Conservation (phyloP, 345 rosid species). For the Balakata baccata region DNA sequence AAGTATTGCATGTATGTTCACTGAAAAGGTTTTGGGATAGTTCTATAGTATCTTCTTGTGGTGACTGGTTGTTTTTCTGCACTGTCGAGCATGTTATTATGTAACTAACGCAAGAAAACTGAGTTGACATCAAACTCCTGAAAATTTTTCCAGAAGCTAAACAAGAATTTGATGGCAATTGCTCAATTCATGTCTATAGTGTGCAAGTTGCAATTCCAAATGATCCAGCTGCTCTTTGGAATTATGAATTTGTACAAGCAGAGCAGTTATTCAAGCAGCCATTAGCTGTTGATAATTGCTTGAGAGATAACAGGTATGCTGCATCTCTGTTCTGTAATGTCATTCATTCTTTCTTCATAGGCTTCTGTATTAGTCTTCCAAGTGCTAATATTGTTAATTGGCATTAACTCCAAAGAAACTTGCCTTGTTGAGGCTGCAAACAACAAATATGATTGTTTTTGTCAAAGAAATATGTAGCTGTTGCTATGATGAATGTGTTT, state of each 20-base stretch:
- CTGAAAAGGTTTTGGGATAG: not conserved
- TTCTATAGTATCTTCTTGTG: not conserved
- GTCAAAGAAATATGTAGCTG: not conserved
- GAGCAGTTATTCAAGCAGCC: conserved; percentile 78
- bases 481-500: not conserved
- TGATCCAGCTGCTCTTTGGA: conserved; percentile 83
- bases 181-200: conserved; percentile 74
- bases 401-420: not conserved
- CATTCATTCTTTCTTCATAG: not conserved
- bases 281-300: conserved; percentile 54
- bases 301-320: conserved; percentile 80
- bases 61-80: not conserved
- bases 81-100: not conserved
- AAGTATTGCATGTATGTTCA: not conserved
- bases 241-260: conserved; percentile 81
- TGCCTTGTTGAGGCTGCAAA: not conserved
- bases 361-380: not conserved
- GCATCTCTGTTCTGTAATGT: conserved; percentile 2
- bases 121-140: conserved; percentile 7
- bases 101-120: not conserved
- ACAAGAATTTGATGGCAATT: conserved; percentile 61
- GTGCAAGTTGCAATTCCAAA: conserved; percentile 78
- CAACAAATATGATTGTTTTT: not conserved
- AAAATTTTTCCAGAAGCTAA: conserved; percentile 58
- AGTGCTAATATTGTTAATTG: not conserved